Evolutionary conservation across 768 basidiomycete species (phyloP).

Genomic region (Udeniomyces megalosporus): DNA sequence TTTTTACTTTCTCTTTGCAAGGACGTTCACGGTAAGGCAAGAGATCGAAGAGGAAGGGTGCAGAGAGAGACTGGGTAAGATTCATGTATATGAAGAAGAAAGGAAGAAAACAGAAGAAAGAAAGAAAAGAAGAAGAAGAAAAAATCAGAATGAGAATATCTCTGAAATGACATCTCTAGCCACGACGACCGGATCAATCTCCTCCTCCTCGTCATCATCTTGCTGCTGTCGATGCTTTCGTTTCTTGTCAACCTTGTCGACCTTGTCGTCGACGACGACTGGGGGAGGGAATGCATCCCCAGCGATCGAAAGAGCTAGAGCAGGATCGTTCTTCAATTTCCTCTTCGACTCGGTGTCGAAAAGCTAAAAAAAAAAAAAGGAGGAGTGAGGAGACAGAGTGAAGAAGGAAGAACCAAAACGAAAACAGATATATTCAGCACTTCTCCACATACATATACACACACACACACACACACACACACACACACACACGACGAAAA

Average conservation of each 20-base stretch:
- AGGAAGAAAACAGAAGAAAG: not conserved
- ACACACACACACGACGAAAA: too few relatives aligned
- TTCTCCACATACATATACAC: too few relatives aligned
- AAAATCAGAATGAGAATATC: conserved; percentile 14
- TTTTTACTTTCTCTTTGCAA: not conserved
- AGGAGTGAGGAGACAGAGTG: not conserved
- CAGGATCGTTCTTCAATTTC: conserved; percentile 64
- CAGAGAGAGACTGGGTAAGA: too few relatives aligned
- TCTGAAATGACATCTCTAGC: conserved; percentile 16
- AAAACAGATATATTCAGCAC: too few relatives aligned
- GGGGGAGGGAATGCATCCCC: conserved; percentile 15
- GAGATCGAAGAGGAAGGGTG: not conserved
- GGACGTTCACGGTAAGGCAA: not conserved
- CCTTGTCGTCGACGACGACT: not conserved
- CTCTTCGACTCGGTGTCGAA: conserved; percentile 69
- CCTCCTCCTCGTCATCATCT: conserved; percentile 6
- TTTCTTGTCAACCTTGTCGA: not conserved
- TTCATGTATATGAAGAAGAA: conserved; percentile 19
- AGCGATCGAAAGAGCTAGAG: conserved; percentile 29
- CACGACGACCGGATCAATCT: not conserved
- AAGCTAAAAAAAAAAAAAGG: conserved; percentile 37
- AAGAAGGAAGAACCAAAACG: not conserved
- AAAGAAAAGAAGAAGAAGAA: not conserved
- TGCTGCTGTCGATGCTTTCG: not conserved
- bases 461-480: too few relatives aligned